Evolutionary conservation across 306 rosid species (phyloP), one percentile per base, ranked within the genome.

Genomic region (Quercus agrifolia): DNA sequence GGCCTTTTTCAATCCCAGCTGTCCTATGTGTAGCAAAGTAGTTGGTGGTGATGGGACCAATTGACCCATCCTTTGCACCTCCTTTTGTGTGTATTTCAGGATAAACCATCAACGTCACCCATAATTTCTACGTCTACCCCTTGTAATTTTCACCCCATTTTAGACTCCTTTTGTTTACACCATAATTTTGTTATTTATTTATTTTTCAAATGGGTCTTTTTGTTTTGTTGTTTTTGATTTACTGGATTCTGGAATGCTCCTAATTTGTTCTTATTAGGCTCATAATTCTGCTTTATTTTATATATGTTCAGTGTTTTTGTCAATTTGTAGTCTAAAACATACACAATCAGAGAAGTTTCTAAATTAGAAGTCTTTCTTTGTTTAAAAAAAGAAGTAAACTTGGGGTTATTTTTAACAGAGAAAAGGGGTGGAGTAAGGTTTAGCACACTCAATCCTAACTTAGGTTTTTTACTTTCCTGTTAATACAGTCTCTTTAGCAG

Each of bases 31-130:
- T 76, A 62, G 78, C 85, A 83, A 74, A 78, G 84, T 77, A 72
- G 89, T 85, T 85, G 94, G 87, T 88, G 91, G 83, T 33, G 90
- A 90, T 92, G 97, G 97, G 97, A 85, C 97, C 98, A 87, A 79
- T 82, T 79, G 89, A 85, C 92, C 94, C 90, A 79, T 94, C 84
- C 71, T 68, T 21, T 82, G 77, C 81, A 70, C 80, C 66, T 67
- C 64, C 86, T 73, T 83, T 88, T 63, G 85, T 84, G 75, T 49
- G 55, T 55, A 80, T 85, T 83, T 90, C 90, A 87, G 79, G 86
- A 85, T 87, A 85, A 79, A 83, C 86, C 87, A 89, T 94, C 97
- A 85, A 88, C 89, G 80, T 89, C 94, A 81, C 79, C 83, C 73
- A 21, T 89, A 76, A 84, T 87, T 89, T 86, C 76, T 51, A 25